These are phyloP conservation scores for Hypoxylon sp. DNA, from an alignment of 2,329 filamentous ascomycete species.

Conservation along the genomic window DNA sequence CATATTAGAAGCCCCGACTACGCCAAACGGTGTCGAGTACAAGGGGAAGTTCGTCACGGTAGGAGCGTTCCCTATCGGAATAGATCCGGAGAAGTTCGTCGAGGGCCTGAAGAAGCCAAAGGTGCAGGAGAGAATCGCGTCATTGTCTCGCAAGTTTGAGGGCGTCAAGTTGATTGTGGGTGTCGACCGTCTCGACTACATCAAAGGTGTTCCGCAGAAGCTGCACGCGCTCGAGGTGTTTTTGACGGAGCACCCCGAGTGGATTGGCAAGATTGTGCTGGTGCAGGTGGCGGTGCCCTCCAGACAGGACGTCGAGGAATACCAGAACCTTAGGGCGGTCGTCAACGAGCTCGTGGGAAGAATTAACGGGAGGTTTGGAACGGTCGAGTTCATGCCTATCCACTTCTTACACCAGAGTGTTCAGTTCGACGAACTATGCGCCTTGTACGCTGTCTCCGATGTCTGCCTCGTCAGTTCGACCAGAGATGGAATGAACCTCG, in stretches of 20 bases:
- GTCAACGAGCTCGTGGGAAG: slow-evolving; percentile 97
- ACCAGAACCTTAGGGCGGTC: slow-evolving; percentile 93
- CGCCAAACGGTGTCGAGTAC: slow-evolving; percentile 93
- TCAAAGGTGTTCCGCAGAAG: slow-evolving; percentile 98
- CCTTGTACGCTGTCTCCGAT: slow-evolving; percentile 91
- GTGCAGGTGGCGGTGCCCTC: slow-evolving; percentile 97
- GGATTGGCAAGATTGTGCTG: slow-evolving; percentile 96
- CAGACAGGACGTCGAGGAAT: slow-evolving; percentile 95
- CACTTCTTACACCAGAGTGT: slow-evolving; percentile 98
- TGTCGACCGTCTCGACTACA: slow-evolving; percentile 96
- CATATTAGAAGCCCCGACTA: slow-evolving; percentile 84
- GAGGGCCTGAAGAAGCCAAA: slow-evolving; percentile 87
- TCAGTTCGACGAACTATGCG: slow-evolving; percentile 92
- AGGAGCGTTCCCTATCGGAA: slow-evolving; percentile 96
- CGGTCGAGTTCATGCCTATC: slow-evolving; percentile 98
- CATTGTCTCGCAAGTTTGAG: slow-evolving; percentile 89
- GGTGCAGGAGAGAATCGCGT: slow-evolving; percentile 87
- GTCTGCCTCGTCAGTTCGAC: slow-evolving; percentile 93
- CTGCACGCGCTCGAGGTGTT: slow-evolving; percentile 96
- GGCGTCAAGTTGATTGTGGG: slow-evolving; percentile 97
- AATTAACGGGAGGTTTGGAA: slow-evolving; percentile 97
- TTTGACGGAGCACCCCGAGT: slow-evolving; percentile 95
- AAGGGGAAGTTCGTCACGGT: slow-evolving; percentile 89
- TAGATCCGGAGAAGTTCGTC: slow-evolving; percentile 96
- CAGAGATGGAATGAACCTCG: slow-evolving; percentile 99